Conservation (phyloP, 441 rosid genomes). For the Breynia disticha region DNA sequence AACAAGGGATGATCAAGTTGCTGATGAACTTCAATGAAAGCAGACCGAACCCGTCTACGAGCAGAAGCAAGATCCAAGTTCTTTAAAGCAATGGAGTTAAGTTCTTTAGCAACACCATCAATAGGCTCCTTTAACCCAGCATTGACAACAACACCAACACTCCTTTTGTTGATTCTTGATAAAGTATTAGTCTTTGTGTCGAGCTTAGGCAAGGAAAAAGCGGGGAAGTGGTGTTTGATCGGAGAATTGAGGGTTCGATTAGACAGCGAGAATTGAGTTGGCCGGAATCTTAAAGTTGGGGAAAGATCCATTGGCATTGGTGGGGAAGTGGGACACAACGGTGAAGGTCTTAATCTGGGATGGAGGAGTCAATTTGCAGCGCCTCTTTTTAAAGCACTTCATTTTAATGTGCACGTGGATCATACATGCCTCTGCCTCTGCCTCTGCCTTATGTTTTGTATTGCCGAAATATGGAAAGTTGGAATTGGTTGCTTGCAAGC, state of each 20-base stretch:
- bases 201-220: background rate
- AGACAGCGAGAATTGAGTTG: conserved; percentile 10
- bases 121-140: conserved; percentile 31
- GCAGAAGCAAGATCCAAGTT: conserved; percentile 67
- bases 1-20: conserved; percentile 81
- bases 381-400: too few relatives aligned
- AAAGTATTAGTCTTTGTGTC: background rate
- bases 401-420: too few relatives aligned
- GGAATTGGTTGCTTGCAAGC: too few relatives aligned
- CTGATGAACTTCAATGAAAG: conserved; percentile 51
- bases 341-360: too few relatives aligned
- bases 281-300: conserved; percentile 13
- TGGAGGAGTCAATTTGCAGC: too few relatives aligned
- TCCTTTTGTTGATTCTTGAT: too few relatives aligned
- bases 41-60: conserved; percentile 63
- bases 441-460: too few relatives aligned
- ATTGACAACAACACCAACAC: conserved; percentile 7
- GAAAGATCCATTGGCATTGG: conserved; percentile 21
- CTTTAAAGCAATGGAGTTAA: conserved; percentile 58
- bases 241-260: conserved; percentile 13
- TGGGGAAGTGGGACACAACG: too few relatives aligned
- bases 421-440: too few relatives aligned
- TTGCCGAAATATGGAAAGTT: too few relatives aligned
- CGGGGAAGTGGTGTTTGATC: conserved; percentile 11
- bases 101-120: conserved; percentile 53